Evolutionary conservation across 2,329 filamentous ascomycete genomes (phyloP), one percentile per base, ranked within the genome.

Genomic region (Xylogone sp.): DNA sequence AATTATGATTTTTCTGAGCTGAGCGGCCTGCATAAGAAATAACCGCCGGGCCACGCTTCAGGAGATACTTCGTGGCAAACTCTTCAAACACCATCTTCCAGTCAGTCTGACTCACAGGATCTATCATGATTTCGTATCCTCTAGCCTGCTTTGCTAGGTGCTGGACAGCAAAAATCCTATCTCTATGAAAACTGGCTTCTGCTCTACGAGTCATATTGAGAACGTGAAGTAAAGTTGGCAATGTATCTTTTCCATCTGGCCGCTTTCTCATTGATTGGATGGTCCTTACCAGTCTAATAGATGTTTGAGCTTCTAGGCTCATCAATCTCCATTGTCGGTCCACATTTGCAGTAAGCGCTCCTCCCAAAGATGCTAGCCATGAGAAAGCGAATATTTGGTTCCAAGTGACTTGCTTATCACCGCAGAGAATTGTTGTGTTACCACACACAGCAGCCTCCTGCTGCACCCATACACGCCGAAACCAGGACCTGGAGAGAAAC

Each of bases 381-480:
- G 34, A 39, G n/a, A 39, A 39, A 16, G 34, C 34, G 13, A 22
- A 16, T 10, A 46, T 31, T 13, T 34, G 21, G 18, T 20, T n/a
- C 45, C 45, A 46, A n/a, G 45, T 27, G 13, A 46, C 29, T 31
- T 22, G 10, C 4, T 13, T 24, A 6, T 20, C n/a, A 3, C 45
- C 45, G 19, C 45, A 46, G 3, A n/a, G 5, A 2, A 46, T 24
- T 19, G 34, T 8, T 18, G 45, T 29, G 7, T 24, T 29, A 29
- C 18, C 16, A 21, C 21, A 46, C 3, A 31, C 45, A 18, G 45
- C 27, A 21, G 29, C 29, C 19, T 46, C 45, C 19, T 46, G 45
- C n/a, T 29, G 19, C n/a, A 46, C 24, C 45, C 45, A 46, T 3
- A 29, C 29, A n/a, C 45, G 45, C 7, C 45, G 45, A 31, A 46